Evolutionary conservation across 805 yeast genomes (phyloP), one percentile per base, ranked within the genome.

Genomic region (Starmerella bombicola): DNA sequence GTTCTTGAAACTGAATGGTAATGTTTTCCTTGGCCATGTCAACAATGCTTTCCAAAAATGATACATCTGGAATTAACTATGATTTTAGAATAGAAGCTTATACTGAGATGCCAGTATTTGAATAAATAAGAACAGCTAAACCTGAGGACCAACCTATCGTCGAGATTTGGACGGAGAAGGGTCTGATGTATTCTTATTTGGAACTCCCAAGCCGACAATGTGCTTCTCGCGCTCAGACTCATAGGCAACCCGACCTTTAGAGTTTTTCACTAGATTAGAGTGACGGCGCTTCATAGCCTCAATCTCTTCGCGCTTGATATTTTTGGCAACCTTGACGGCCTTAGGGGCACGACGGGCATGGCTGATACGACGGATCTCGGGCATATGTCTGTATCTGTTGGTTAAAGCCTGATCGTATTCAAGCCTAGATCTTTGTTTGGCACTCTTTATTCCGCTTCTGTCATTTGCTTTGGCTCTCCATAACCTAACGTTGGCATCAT

Each of bases 371-470:
- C 74, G 75, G 55, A 91, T 80, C 62, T 91, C 98, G 1, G 98
- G 98, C 97, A 91, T 86, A 65, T 78, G 78, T 65, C 82, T 82
- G 69, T 74, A 91, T 58, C 95, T 73, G 56, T 88, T 93, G 62
- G 86, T 86, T 61, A 91, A 71, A 37, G 93, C 88, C 40, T 74
- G 81, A 59, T 84, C 94, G 62, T 91, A 88, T 61, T 88, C 95
- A 53, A 85, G 65, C 61, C 83, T 82, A 53, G 77, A 64, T 58
- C 91, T 74, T 62, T 83, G 80, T 54, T 80, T 74, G 8, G 91
- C 65, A 2, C 91, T 76, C 63, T 82, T 81, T 47, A 84, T 78
- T 43, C 76, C 76, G 1, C 93, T 69, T 55, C 96, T 70, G 45
- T 83, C 94, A 60, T 80, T 74, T 0, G 96, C 93, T 42, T 71